Percentiles rank a stretch among this genome's conserved stretches.
These are phyloP conservation scores for Microstegium vimineum DNA, from an alignment of 176 grass and related monocot genomes.

Conservation along the genomic window DNA sequence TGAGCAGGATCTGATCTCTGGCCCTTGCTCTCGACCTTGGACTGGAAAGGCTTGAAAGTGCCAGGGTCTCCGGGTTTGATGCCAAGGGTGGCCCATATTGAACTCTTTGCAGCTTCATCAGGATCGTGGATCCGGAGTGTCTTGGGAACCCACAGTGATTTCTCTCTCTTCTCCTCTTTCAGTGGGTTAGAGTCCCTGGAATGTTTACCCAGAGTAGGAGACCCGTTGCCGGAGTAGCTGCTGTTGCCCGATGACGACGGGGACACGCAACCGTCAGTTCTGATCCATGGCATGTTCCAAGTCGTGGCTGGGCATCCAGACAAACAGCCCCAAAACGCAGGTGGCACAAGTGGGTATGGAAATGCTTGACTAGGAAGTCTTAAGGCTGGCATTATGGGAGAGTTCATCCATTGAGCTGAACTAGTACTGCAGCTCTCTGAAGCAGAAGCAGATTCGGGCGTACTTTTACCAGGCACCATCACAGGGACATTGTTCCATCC, in stretches of 20 bases:
- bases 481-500: conserved; percentile 53
- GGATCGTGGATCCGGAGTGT: conserved; percentile 90
- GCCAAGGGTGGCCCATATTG: conserved; percentile 89
- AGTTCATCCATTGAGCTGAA: conserved; percentile 46
- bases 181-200: conserved; percentile 52
- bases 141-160: conserved; percentile 84
- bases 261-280: conserved; percentile 35
- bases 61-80: conserved; percentile 73
- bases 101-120: conserved; percentile 89
- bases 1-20: conserved; percentile 41
- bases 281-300: conserved; percentile 47
- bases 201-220: conserved; percentile 80
- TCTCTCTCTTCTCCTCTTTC: conserved; percentile 56
- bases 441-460: conserved; percentile 27
- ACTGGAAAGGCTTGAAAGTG: conserved; percentile 67
- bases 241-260: conserved; percentile 64
- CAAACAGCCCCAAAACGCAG: conserved; percentile 63
- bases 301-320: conserved; percentile 48
- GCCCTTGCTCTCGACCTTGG: conserved; percentile 48
- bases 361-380: conserved; percentile 44
- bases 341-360: conserved; percentile 78
- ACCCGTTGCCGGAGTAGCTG: conserved; percentile 65
- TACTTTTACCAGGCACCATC: conserved; percentile 31
- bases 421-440: conserved; percentile 40
- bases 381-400: conserved; percentile 40